A percentile compares a stretch with the other conserved stretches of the same genome.
Evolutionary conservation across 2,329 filamentous ascomycete species (phyloP).

Genomic region (Penicillium hordei): DNA sequence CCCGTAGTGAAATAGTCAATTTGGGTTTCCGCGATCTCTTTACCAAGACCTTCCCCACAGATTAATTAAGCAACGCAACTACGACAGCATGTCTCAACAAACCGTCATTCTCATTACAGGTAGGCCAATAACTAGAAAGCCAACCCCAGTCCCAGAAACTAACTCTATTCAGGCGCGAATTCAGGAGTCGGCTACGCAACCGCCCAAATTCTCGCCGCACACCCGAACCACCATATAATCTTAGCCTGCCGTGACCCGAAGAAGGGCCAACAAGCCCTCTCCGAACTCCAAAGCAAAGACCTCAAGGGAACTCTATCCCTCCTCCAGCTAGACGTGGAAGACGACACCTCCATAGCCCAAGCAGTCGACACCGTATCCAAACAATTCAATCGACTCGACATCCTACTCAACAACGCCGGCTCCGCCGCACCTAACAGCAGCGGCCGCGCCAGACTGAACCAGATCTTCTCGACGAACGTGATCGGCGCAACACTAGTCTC

Average conservation of each 20-base stretch:
- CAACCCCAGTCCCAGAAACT: neutral
- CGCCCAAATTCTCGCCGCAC: constrained; percentile 10
- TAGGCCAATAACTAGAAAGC: neutral
- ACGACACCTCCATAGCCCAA: constrained; percentile 32
- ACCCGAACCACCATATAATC: constrained; percentile 20
- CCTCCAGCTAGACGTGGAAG: constrained; percentile 38
- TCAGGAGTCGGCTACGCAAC: constrained; percentile 24
- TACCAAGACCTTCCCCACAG: neutral
- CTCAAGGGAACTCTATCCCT: constrained; percentile 33
- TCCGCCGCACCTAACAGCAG: neutral
- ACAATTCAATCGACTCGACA: constrained; percentile 20
- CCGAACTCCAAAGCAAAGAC: constrained; percentile 5
- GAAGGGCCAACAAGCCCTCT: constrained; percentile 14
- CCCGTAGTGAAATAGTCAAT: neutral
- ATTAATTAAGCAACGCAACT: neutral
- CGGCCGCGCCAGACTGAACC: constrained; percentile 11
- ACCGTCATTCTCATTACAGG: constrained; percentile 14
- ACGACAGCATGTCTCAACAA: neutral
- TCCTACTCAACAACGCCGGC: constrained; percentile 18
- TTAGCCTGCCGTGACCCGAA: constrained; percentile 12
- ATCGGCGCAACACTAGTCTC: constrained; percentile 34
- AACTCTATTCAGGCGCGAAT: constrained; percentile 18
- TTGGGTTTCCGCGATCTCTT: neutral
- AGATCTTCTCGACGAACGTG: constrained; percentile 37
- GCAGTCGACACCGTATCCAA: constrained; percentile 12